Conservation (phyloP, 192 early-diverging fungal species). For the Coemansia sp. region DNA sequence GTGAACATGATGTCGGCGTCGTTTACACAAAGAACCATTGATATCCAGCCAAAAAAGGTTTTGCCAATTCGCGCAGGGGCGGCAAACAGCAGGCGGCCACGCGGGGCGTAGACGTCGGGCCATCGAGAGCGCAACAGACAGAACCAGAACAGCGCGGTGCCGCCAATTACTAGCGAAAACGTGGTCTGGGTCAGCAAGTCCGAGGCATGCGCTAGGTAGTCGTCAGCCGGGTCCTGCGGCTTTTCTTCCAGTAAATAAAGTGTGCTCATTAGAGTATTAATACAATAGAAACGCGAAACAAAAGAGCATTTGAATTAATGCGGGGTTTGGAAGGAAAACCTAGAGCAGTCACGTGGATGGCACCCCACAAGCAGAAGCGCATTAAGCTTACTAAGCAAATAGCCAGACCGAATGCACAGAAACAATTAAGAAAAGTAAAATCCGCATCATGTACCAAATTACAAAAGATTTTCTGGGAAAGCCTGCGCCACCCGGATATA, state of each 20-base stretch:
- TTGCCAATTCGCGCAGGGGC: constrained; percentile 50
- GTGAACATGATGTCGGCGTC: constrained; percentile 54
- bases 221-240: constrained; percentile 23
- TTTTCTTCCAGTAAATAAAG: neutral
- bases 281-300: neutral
- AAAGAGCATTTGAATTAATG: neutral
- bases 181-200: constrained; percentile 53
- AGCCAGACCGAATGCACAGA: too few relatives aligned
- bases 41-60: constrained; percentile 49
- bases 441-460: constrained; percentile 28
- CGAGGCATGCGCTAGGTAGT: constrained; percentile 50
- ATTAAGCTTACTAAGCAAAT: too few relatives aligned
- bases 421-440: too few relatives aligned
- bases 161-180: constrained; percentile 41
- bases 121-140: constrained; percentile 56
- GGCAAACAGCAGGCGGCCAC: constrained; percentile 43
- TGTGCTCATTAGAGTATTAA: neutral
- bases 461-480: constrained; percentile 90
- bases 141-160: constrained; percentile 42
- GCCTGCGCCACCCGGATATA: constrained; percentile 92
- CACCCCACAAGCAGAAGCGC: too few relatives aligned
- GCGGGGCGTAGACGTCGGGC: constrained; percentile 56
- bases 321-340: neutral
- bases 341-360: too few relatives aligned
- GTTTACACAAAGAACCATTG: constrained; percentile 40